phyloP scores from a whole-genome alignment of 768 basidiomycete species.

The Mycena epipterygia region DNA sequence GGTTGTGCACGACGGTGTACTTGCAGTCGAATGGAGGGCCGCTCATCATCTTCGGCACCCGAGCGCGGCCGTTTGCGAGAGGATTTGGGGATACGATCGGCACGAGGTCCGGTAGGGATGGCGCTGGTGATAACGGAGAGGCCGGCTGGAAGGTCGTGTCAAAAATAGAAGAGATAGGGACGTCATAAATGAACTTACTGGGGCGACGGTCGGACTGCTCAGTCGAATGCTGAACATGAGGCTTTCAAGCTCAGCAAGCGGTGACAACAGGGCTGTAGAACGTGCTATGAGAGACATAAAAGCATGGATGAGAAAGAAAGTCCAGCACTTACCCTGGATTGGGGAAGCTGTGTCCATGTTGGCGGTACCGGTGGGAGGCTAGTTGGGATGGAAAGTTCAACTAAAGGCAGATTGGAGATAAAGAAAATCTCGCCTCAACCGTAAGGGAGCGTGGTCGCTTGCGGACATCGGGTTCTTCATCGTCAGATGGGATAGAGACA shows the following conservation, averaged over 20 bases:
- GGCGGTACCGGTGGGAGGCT: background rate
- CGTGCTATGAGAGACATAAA: background rate
- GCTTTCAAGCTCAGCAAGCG: background rate
- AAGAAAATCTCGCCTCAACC: no score
- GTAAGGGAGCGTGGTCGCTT: no score
- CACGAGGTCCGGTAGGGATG: conserved; percentile 11
- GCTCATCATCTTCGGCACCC: no score
- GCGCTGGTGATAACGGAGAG: background rate
- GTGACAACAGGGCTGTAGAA: background rate
- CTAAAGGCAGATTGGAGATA: no score
- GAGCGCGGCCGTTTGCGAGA: background rate
- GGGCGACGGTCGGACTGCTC: background rate
- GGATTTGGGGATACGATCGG: background rate
- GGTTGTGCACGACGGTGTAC: background rate
- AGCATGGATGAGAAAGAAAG: background rate
- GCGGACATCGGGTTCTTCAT: no score
- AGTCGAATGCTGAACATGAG: conserved; percentile 2
- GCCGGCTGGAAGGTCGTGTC: background rate
- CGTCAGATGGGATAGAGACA: background rate
- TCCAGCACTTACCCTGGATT: background rate
- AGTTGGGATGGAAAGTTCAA: background rate
- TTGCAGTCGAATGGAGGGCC: no score
- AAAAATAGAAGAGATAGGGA: background rate
- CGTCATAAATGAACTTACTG: background rate
- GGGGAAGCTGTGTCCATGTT: background rate